These are phyloP conservation scores for Aureobasidium sp. DNA, from an alignment of 2,329 filamentous ascomycete species.

Conservation along the genomic window DNA sequence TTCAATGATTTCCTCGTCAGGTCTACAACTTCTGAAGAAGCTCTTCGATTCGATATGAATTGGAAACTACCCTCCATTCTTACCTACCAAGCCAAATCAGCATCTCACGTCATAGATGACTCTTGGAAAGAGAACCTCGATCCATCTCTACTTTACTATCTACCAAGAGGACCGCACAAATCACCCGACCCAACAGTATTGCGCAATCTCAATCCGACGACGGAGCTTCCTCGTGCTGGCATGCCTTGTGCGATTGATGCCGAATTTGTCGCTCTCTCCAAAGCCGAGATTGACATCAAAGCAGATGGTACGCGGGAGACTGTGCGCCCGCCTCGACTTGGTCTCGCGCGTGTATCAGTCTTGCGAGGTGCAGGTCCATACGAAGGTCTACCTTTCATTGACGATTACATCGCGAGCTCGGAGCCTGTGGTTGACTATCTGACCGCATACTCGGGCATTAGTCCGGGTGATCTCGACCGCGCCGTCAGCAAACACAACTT, in stretches of 20 bases:
- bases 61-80: slow-evolving; percentile 93
- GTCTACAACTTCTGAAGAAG: slow-evolving; percentile 70
- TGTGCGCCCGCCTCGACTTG: slow-evolving; percentile 81
- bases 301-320: slow-evolving; percentile 88
- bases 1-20: slow-evolving; percentile 97
- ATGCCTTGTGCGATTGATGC: slow-evolving; percentile 80
- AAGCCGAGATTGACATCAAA: slow-evolving; percentile 92
- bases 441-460: slow-evolving; percentile 88
- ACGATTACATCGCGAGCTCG: slow-evolving; percentile 89
- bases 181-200: slow-evolving; percentile 48
- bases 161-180: slow-evolving; percentile 25
- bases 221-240: slow-evolving; percentile 59
- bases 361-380: slow-evolving; percentile 68
- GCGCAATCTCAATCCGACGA: slow-evolving; percentile 45
- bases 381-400: slow-evolving; percentile 83
- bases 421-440: slow-evolving; percentile 93
- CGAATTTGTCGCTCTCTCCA: slow-evolving; percentile 87
- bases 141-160: slow-evolving; percentile 66
- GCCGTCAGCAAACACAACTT: slow-evolving; percentile 71
- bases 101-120: slow-evolving; percentile 73
- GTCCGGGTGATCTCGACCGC: slow-evolving; percentile 72
- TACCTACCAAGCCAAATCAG: slow-evolving; percentile 72
- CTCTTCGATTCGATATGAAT: slow-evolving; percentile 74
- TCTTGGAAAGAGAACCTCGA: slow-evolving; percentile 81
- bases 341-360: slow-evolving; percentile 86